Evolutionary conservation across 768 basidiomycete genomes (phyloP), one percentile per base, ranked within the genome.

Genomic region (Trametes gibbosa): DNA sequence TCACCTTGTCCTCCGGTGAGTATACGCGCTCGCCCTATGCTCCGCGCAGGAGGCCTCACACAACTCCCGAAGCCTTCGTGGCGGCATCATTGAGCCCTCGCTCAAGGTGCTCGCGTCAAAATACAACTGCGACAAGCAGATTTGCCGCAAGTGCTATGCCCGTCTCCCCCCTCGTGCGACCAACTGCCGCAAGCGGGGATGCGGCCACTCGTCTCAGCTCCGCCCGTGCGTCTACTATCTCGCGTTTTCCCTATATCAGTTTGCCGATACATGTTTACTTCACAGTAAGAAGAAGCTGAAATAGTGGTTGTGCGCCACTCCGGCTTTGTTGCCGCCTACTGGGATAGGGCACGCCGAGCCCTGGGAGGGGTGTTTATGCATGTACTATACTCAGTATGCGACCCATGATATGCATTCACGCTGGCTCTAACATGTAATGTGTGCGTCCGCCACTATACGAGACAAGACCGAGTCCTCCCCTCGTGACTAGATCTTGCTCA

Each of bases 101-200:
- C 80, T 99, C 71, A 98, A 98, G 79, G 93, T 94, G 41, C 86
- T 98, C 61, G 97, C 97, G 58, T 83, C 89, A 74, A 96, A 96
- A 76, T 97, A 95, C 86, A 98, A 98, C 80, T 98, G 95, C 75
- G 94, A 97, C 79, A 96, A 96, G 84, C 92, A 95, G 75, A 98
- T 98, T 70, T 98, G 97, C 85, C 94, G 97, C 77, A 98, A 98
- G 78, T 98, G 97, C 82, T 98, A 98, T 76, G 97, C 97, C 45
- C 96, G 97, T 69, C 96, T 98, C 68, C 96, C 97, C 64, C 96
- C 95, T 53, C 94, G 97, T 74, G 97, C 97, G 37, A 98, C 95
- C 80, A 98, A 99, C 86, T 98, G 97, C 87, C 84, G 96, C 74
- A 96, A 96, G 81, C 84, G 94, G 66, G 83, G 85, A 59, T 96